A percentile compares a stretch with the other conserved stretches of the same genome.
These are phyloP conservation scores for Rhizopus stolonifer DNA, from an alignment of 371 early-diverging fungal species.

Conservation along the genomic window DNA sequence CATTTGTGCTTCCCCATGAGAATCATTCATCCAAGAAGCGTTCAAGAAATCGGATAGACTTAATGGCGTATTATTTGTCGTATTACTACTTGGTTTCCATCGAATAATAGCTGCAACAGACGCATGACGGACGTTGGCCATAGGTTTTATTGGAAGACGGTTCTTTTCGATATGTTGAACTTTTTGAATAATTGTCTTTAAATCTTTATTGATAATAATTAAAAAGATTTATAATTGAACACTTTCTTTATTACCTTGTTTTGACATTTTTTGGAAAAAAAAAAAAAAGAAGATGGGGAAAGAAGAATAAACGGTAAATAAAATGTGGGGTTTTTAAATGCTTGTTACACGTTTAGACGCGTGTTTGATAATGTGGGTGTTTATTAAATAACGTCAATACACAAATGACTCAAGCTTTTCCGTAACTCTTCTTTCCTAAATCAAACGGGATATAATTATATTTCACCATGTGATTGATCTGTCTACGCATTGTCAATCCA, in stretches of 20 bases:
- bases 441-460: slow-evolving; percentile 98
- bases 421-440: slow-evolving; percentile 91
- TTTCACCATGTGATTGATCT: slow-evolving; percentile 98
- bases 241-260: no score
- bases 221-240: no score
- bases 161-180: not conserved
- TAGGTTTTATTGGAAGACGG: not conserved
- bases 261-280: no score
- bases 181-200: not conserved
- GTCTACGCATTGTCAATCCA: slow-evolving; percentile 92
- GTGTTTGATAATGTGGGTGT: no score
- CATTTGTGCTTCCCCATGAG: slow-evolving; percentile 55
- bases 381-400: no score
- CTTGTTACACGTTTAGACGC: no score
- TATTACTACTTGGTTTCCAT: slow-evolving; percentile 12
- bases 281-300: no score
- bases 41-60: slow-evolving; percentile 5
- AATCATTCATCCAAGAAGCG: slow-evolving; percentile 31
- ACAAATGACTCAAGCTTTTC: no score
- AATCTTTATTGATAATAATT: no score
- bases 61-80: not conserved
- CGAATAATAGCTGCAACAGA: slow-evolving; percentile 21
- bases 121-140: slow-evolving; percentile 7
- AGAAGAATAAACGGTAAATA: no score
- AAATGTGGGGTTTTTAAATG: no score